Evolutionary conservation across 805 yeast species (phyloP).

Genomic region (Candida suzukii): DNA sequence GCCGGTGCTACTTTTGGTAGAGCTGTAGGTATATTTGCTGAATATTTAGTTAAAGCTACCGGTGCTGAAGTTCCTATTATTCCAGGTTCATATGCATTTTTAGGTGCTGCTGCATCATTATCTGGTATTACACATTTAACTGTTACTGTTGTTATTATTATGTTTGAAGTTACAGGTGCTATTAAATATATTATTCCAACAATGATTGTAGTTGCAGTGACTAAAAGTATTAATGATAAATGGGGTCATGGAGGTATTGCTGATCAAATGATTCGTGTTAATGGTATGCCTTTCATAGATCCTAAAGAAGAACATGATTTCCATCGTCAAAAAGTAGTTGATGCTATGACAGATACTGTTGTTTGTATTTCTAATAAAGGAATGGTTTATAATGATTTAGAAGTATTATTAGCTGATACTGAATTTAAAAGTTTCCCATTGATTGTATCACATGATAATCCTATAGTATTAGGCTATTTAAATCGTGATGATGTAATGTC

Average conservation of each 20-base stretch:
- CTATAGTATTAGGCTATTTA: slow-evolving; percentile 39
- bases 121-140: slow-evolving; percentile 93
- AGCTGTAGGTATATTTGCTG: slow-evolving; percentile 70
- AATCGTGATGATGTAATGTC: slow-evolving; percentile 33
- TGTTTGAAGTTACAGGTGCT: slow-evolving; percentile 97
- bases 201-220: slow-evolving; percentile 89
- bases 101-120: slow-evolving; percentile 94
- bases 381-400: slow-evolving; percentile 28
- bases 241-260: slow-evolving; percentile 92
- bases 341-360: slow-evolving; percentile 52
- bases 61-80: slow-evolving; percentile 39
- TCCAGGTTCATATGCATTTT: slow-evolving; percentile 91
- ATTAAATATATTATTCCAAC: slow-evolving; percentile 86
- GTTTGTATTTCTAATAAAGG: slow-evolving; percentile 32
- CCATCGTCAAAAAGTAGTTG: slow-evolving; percentile 38
- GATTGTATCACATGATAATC: slow-evolving; percentile 30
- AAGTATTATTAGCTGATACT: slow-evolving; percentile 25
- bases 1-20: slow-evolving; percentile 95
- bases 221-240: slow-evolving; percentile 69
- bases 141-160: slow-evolving; percentile 86
- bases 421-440: slow-evolving; percentile 48
- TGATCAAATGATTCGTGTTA: slow-evolving; percentile 85
- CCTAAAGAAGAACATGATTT: slow-evolving; percentile 61
- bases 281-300: slow-evolving; percentile 80
- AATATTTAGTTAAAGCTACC: slow-evolving; percentile 31